Conservation (phyloP, 2,329 filamentous ascomycete genomes). For the Aspergillus novofumigatus region DNA sequence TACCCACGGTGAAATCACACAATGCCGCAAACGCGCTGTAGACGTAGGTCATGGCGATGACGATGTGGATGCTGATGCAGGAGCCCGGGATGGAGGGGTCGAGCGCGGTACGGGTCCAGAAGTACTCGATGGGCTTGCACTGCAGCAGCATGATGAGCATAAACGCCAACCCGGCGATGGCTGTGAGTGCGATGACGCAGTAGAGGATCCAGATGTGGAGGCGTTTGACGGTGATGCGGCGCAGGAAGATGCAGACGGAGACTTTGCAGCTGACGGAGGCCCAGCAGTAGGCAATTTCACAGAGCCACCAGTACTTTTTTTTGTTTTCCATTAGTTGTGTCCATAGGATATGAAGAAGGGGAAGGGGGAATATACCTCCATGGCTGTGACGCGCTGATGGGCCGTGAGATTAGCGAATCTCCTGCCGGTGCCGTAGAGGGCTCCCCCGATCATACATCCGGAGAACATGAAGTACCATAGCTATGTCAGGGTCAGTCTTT, state of each 20-base stretch:
- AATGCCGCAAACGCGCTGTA: conserved; percentile 30
- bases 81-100: conserved; percentile 30
- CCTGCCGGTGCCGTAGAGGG: conserved; percentile 26
- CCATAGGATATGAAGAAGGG: background rate
- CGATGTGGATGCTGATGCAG: conserved; percentile 40
- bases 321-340: background rate
- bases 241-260: conserved; percentile 50
- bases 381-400: conserved; percentile 19
- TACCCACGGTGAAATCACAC: conserved; percentile 51
- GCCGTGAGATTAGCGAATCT: conserved; percentile 14
- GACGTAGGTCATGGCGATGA: conserved; percentile 32
- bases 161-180: conserved; percentile 45
- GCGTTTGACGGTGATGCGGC: conserved; percentile 46
- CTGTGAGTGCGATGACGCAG: conserved; percentile 41
- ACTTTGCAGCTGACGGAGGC: conserved; percentile 47
- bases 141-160: conserved; percentile 53
- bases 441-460: conserved; percentile 28
- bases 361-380: conserved; percentile 17
- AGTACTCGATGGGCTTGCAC: conserved; percentile 48
- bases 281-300: conserved; percentile 50
- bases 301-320: conserved; percentile 49
- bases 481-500: background rate
- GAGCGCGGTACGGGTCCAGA: conserved; percentile 41
- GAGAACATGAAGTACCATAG: conserved; percentile 27
- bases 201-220: conserved; percentile 47